Conservation (phyloP, 495 filamentous ascomycete species). For the Venustampulla echinocandica region DNA sequence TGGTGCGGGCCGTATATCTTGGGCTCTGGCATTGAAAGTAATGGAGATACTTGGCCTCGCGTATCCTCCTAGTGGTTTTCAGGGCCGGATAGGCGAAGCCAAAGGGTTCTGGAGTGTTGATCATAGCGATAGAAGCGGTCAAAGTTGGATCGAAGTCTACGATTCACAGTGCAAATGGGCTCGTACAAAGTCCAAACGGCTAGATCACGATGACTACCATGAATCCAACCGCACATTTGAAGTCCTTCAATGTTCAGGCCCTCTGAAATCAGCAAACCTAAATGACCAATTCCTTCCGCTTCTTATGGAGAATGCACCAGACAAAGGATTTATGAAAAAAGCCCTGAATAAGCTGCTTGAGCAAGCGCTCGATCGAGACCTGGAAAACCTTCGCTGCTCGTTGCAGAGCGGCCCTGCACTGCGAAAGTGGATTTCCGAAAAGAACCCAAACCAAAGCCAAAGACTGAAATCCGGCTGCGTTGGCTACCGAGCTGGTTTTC, state of each 20-base stretch:
- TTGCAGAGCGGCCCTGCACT: slow-evolving; percentile 42
- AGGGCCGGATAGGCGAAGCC: slow-evolving; percentile 72
- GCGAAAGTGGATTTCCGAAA: slow-evolving; percentile 47
- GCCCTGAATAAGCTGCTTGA: slow-evolving; percentile 51
- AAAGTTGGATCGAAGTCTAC: slow-evolving; percentile 65
- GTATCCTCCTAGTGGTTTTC: slow-evolving; percentile 62
- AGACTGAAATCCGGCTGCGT: slow-evolving; percentile 29
- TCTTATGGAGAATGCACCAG: slow-evolving; percentile 54
- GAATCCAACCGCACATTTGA: slow-evolving; percentile 57
- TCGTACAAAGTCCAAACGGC: slow-evolving; percentile 33
- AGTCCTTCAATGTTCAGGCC: slow-evolving; percentile 53
- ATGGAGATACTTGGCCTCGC: slow-evolving; percentile 49
- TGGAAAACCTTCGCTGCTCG: slow-evolving; percentile 49
- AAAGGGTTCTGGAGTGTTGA: slow-evolving; percentile 86
- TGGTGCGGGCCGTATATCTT: slow-evolving; percentile 67
- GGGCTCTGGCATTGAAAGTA: slow-evolving; percentile 49
- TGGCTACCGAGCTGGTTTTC: slow-evolving; percentile 40
- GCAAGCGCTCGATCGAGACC: slow-evolving; percentile 49
- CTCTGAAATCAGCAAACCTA: slow-evolving; percentile 53
- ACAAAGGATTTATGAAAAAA: slow-evolving; percentile 37
- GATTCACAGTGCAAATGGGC: slow-evolving; percentile 75
- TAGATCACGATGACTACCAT: slow-evolving; percentile 25
- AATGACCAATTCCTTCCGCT: slow-evolving; percentile 76
- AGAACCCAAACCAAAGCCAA: slow-evolving; percentile 16
- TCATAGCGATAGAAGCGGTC: slow-evolving; percentile 26